Base-by-base conservation (phyloP, 2,329 filamentous ascomycete genomes). In the Dactylellina drechsleri region DNA sequence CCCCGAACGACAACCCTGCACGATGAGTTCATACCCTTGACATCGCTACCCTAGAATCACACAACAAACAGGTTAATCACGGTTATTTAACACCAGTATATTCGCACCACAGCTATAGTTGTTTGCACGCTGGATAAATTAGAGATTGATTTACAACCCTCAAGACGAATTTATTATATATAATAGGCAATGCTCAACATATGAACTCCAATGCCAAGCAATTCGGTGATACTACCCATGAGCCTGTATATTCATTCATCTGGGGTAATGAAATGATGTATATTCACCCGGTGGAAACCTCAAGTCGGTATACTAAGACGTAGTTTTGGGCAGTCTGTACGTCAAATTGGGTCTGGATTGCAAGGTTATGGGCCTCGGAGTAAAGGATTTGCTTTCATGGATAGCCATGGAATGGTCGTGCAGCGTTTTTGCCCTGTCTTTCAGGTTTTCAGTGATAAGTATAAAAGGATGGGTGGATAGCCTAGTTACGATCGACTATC, bases 261-360 rank as follows among this genome's bases (percentile, higher is more conserved):
- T 74, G 70, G 70, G 70, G 70, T 74, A 74, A 57, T 31, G 60
- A 10, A 74, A 57, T 31, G 60, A 10, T 31, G 23, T 12, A 60
- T 23, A 74, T 67, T 74, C 58, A 74, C 47, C 70, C 70, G 70
- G 70, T 10, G 31, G 31, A 36, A 61, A 64, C 47, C 47, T 73
- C 56, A 5, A 36, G 3, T 36, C 31, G 31, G 31, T 36, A 36
- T 36, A 36, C 6, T 36, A 3, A 36, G 6, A 36, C 2, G 31
- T 36, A 36, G 10, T 10, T 12, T 58, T 12, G 50, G 40, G 15
- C 56, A 47, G 45, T 60, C 31, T 66, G 56, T 61, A 61, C 56
- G 49, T 54, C 54, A 61, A 47, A 40, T 36, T 36, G 8, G 36
- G 41, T 36, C 52, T 52, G 31, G 31, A 43, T 20, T 66, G 18